Percentiles rank a stretch among this genome's conserved stretches.
Conservation (phyloP, 2,329 filamentous ascomycete species). For the Claviceps lovelessii region DNA sequence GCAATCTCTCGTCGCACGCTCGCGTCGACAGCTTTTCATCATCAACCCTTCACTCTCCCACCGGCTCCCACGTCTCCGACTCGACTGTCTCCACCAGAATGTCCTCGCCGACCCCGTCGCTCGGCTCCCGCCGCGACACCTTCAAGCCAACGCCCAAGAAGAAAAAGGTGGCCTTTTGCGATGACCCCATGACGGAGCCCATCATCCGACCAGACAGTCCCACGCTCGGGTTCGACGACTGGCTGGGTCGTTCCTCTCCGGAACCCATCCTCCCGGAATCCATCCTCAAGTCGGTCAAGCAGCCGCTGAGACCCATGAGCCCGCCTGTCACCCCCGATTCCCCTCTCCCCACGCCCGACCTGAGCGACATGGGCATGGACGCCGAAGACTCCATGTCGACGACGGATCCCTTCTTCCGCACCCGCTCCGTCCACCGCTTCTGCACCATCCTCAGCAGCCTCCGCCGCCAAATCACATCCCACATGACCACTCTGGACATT, state of each 20-base stretch:
- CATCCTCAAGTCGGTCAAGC: conserved; percentile 8
- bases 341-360: conserved; percentile 3
- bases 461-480: conserved; percentile 32
- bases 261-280: conserved; percentile 10
- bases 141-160: conserved; percentile 15
- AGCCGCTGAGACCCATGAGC: neutral
- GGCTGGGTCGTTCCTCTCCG: conserved; percentile 13
- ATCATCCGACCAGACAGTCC: conserved; percentile 45
- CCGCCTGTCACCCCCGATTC: neutral
- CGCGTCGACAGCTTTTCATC: conserved; percentile 22
- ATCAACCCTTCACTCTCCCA: conserved; percentile 31
- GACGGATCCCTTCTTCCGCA: conserved; percentile 24
- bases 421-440: conserved; percentile 33
- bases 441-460: conserved; percentile 33
- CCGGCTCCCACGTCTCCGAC: conserved; percentile 30
- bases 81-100: conserved; percentile 28
- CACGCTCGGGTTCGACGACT: conserved; percentile 41
- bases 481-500: conserved; percentile 31
- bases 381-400: neutral
- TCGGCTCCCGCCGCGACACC: conserved; percentile 7
- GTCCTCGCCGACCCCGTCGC: conserved; percentile 33
- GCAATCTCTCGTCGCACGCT: conserved; percentile 24
- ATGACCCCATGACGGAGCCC: conserved; percentile 24
- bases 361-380: conserved; percentile 1
- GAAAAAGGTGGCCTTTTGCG: conserved; percentile 25